These are phyloP conservation scores for Ophiostoma sp. DNA, from an alignment of 2,329 filamentous ascomycete species.

Conservation along the genomic window DNA sequence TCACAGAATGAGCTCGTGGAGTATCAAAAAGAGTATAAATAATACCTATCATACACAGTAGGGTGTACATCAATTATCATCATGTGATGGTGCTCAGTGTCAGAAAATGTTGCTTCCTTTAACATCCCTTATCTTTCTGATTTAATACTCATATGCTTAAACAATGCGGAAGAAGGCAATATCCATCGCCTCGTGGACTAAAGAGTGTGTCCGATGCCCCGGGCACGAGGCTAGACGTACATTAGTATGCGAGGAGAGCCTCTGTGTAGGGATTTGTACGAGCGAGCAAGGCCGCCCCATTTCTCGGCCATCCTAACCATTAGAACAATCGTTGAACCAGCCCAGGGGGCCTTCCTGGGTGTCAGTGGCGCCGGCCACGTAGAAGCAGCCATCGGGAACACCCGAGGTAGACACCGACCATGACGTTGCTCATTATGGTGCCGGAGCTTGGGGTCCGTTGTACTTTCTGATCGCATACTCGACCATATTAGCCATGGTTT, in stretches of 20 bases:
- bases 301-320: neutral
- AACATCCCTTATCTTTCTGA: neutral
- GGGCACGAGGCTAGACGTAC: slow-evolving; percentile 26
- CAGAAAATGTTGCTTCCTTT: neutral
- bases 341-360: slow-evolving; percentile 34
- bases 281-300: neutral
- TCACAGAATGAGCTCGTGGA: too few relatives aligned
- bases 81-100: too few relatives aligned
- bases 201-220: slow-evolving; percentile 32
- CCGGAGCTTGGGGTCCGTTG: slow-evolving; percentile 37
- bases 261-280: neutral
- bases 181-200: slow-evolving; percentile 30
- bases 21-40: too few relatives aligned
- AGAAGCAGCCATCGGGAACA: slow-evolving; percentile 52
- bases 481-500: slow-evolving; percentile 51
- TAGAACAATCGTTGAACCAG: slow-evolving; percentile 41
- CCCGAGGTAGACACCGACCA: slow-evolving; percentile 53
- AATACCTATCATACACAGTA: neutral
- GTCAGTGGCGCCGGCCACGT: slow-evolving; percentile 36
- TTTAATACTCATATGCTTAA: neutral
- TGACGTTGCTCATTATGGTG: slow-evolving; percentile 51
- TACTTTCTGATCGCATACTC: slow-evolving; percentile 35
- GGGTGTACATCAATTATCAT: too few relatives aligned
- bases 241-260: neutral
- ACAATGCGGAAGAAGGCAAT: slow-evolving; percentile 30